Evolutionary conservation across 257 asterid genomes (phyloP), one percentile per base, ranked within the genome.

Genomic region (Verbascum thapsus): DNA sequence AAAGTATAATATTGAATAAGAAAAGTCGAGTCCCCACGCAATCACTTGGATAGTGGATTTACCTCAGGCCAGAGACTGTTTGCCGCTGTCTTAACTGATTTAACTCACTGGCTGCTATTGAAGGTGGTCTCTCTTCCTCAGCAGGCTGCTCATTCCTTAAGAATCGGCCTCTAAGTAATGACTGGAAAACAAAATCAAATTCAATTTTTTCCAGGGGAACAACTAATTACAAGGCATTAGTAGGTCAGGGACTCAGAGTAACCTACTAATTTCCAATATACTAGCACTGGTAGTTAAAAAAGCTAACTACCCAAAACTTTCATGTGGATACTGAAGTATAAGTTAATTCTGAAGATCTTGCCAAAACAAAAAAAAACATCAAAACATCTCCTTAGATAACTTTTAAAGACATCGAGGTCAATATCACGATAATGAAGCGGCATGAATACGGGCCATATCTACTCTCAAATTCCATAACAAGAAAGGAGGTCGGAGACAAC

Each of bases 61-160:
- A 81, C 88, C 88, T 81, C 69, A 77, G 64, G 58, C 87, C 85
- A 70, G 91, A 84, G 69, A 84, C 91, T 8, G 87, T 81, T 69
- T 84, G 85, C 5, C 85, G 76, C 70, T 84, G 87, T 72, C 91
- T 81, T 67, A 84, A 72, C 73, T 81, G 91, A 72, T 61, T 69
- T 47, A 84, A 47, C 66, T 84, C 91, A 56, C 78, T 63, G 63
- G 79, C 83, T 41, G 87, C 83, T 76, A 72, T 23, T 69, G 87
- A 78, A 52, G 87, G 87, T 5, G 76, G 81, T 68, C 87, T 72
- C 76, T 78, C 87, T 64, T 84, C 87, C 72, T 81, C 87, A 63
- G 37, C 73, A 32, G 82, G 87, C 69, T 77, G 66, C 73, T 84
- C 91, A 64, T 76, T 84, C 67, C 91, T 78, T 70, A 84, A 68